A percentile compares a stretch with the other conserved stretches of the same genome.
phyloP scores from a whole-genome alignment of 257 asterid species.

The Capsicum chinense region DNA sequence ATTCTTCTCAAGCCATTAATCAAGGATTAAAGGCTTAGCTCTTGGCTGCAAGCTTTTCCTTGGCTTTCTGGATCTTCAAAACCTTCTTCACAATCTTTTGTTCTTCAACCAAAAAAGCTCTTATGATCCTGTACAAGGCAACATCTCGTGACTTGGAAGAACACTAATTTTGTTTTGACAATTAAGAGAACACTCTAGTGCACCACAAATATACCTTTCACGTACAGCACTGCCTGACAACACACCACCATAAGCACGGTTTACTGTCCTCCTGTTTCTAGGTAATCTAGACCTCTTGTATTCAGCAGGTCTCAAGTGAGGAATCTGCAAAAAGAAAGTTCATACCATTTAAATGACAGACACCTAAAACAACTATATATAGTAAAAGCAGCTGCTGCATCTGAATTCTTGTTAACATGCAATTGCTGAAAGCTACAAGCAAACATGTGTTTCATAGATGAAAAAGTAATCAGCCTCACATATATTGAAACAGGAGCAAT shows the following conservation, averaged over 20 bases:
- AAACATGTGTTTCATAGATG: not conserved
- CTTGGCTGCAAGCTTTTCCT: conserved; percentile 70
- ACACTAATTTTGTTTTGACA: not conserved
- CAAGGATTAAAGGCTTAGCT: conserved; percentile 45
- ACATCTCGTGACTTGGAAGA: not conserved
- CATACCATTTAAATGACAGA: not conserved
- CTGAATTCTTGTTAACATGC: not conserved
- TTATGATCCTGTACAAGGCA: conserved; percentile 54
- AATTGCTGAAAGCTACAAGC: not conserved
- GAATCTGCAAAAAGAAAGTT: conserved; percentile 51
- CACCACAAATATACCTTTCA: conserved; percentile 52
- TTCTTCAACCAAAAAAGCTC: conserved; percentile 81
- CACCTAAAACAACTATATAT: not conserved
- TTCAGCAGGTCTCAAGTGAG: conserved; percentile 82
- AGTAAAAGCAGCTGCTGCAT: not conserved
- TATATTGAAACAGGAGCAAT: too few relatives aligned
- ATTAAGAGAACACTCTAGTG: not conserved
- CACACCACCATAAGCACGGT: conserved; percentile 83
- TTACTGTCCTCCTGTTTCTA: conserved; percentile 73
- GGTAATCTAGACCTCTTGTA: conserved; percentile 77
- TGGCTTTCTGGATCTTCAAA: conserved; percentile 78
- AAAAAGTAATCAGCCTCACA: not conserved
- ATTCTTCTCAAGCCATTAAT: conserved; percentile 29
- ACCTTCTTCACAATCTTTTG: conserved; percentile 87
- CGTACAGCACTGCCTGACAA: conserved; percentile 77